Base-by-base conservation (phyloP, 2,329 filamentous ascomycete genomes). In the Leptographium lundbergii region DNA sequence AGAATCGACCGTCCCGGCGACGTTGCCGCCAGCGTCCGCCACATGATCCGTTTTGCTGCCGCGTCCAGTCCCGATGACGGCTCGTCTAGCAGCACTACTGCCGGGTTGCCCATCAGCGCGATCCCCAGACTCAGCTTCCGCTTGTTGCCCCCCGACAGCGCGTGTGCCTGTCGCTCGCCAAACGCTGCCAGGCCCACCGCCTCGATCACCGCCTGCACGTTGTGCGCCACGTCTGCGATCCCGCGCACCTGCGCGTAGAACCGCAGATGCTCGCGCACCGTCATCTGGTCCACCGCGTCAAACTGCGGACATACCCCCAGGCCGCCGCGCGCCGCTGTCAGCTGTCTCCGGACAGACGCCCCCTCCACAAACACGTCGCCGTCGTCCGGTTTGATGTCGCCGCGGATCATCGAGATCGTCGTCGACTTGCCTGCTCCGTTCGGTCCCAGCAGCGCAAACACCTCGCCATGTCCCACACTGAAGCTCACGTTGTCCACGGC, bases 351-450 rank as follows among this genome's bases (percentile, higher is more conserved):
- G 54, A 96, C 86, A 6, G 88, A 90, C 7, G 84, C 80, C 62
- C 86, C 79, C 67, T 95, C 88, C 45, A 96, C 87, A 50, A 90
- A 80, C 5, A 96, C 82, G 60, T 95, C 88, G 36, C 90, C 89
- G n/a, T 82, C 81, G 58, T 83, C 81, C 0, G 91, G 90, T 57
- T 84, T 83, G 32, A 92, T 80, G 66, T 96, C 91, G n/a, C 92
- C 92, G 62, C 91, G 83, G 64, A 97, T 90, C 51, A 96, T 76
- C 1, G 86, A 89, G 65, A 96, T 95, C 0, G 88, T 95, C 0
- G 91, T 95, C 0, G 86, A 90, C 67, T 96, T 96, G 60, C 91
- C 91, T 1, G 91, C 92, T 27, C 91, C 91, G 67, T 96, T 96
- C 19, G 91, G 91, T 0, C 91, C 91, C 1, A 97, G 80, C 0